These are phyloP conservation scores for Panicum virgatum DNA, from an alignment of 202 grass and related monocot genomes.

Conservation along the genomic window DNA sequence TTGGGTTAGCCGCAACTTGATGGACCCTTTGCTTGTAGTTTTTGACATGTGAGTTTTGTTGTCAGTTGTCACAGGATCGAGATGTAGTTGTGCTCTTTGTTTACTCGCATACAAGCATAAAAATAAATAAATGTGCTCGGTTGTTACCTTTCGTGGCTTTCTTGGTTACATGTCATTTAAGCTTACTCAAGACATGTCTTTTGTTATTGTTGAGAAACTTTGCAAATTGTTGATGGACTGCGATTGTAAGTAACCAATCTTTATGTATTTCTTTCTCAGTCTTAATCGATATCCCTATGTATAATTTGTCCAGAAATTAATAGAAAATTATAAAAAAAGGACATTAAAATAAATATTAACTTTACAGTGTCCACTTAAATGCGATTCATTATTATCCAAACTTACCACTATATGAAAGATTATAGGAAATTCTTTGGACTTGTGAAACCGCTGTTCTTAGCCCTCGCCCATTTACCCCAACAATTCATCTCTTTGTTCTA, in stretches of 20 bases:
- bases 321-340: neutral
- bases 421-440: neutral
- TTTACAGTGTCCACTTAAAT: neutral
- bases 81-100: slow-evolving; percentile 48
- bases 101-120: slow-evolving; percentile 56
- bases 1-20: slow-evolving; percentile 39
- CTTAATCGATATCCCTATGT: neutral
- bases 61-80: slow-evolving; percentile 51
- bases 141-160: slow-evolving; percentile 39
- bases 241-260: slow-evolving; percentile 9
- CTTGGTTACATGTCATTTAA: slow-evolving; percentile 43
- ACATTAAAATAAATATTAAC: neutral
- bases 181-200: slow-evolving; percentile 27
- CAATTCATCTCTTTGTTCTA: neutral
- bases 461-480: neutral
- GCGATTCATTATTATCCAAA: neutral
- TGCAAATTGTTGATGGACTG: neutral
- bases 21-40: slow-evolving; percentile 48
- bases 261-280: slow-evolving; percentile 24
- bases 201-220: slow-evolving; percentile 20
- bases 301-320: slow-evolving; percentile 9
- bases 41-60: slow-evolving; percentile 50
- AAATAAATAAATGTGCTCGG: slow-evolving; percentile 68
- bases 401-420: neutral
- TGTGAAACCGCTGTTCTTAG: slow-evolving; percentile 6